These are phyloP conservation scores for Trypanosomatidae sp. DNA, from an alignment of 208 protist genomes.

Conservation along the genomic window DNA sequence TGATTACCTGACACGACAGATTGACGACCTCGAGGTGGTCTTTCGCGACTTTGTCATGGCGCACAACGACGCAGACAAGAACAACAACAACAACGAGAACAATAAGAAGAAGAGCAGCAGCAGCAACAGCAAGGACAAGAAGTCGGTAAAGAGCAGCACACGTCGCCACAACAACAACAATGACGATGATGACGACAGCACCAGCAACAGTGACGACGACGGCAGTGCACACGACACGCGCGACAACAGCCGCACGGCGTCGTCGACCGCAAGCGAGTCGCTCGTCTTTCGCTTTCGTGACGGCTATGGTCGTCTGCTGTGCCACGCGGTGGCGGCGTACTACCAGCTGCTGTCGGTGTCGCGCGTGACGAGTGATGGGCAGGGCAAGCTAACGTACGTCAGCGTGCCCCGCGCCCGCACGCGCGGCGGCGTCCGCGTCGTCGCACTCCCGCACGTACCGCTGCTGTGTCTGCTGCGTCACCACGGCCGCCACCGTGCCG, in stretches of 20 bases:
- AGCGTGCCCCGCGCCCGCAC: conserved; percentile 24
- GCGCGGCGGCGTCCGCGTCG: conserved; percentile 11
- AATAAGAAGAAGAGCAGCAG: no score
- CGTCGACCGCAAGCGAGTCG: conserved; percentile 11
- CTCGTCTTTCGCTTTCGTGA: conserved; percentile 68
- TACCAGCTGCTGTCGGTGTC: conserved; percentile 35
- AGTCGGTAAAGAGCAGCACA: no score
- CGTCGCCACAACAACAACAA: no score
- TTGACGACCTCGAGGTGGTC: conserved; percentile 63
- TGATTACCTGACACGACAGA: conserved; percentile 65
- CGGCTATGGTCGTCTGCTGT: conserved; percentile 76
- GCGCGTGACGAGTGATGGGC: conserved; percentile 11
- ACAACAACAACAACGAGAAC: no score
- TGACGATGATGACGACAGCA: no score
- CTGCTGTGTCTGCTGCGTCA: conserved; percentile 41
- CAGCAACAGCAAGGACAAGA: conserved; percentile 9
- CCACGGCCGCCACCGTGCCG: conserved; percentile 28
- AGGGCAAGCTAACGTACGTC: conserved; percentile 65
- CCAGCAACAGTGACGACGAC: no score
- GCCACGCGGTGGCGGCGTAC: conserved; percentile 74
- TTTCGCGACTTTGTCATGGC: conserved; percentile 45
- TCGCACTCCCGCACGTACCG: conserved; percentile 33
- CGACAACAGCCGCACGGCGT: no score
- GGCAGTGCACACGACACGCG: no score
- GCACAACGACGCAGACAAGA: no score